Base-by-base conservation (phyloP, 768 basidiomycete genomes). In the Termitomyces eurrhizus region DNA sequence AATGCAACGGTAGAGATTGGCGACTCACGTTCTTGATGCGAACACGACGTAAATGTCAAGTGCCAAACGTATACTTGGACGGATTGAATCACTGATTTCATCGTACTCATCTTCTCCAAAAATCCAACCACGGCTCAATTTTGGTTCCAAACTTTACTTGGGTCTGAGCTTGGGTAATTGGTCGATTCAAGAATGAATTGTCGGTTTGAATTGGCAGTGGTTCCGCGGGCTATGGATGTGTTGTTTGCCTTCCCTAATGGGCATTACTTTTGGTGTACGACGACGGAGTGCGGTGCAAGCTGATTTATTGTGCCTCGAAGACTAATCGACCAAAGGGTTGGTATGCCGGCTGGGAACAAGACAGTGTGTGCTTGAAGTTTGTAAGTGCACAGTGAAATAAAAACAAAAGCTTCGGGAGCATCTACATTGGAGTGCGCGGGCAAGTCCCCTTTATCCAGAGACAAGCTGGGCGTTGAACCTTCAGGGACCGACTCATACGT, bases 401-500 rank as follows among this genome's bases (percentile, higher is more conserved):
- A 26, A 24, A 26, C 21, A 9, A 24, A 46, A 33, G 39, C 24
- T 8, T 29, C 26, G 11, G 52, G 2, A 26, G 14, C n/a, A 53
- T 26, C 37, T 26, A 26, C 8, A 52, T 37, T 42, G n/a, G 29
- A 37, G 39, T 26, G 52, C 45, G 16, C 39, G 24, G 37, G 7
- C 14, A 52, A 37, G 13, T 36, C 21, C 24, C 24, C n/a, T 50
- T 29, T 29, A 29, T 50, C 35, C 14, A n/a, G 35, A 21, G 35
- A 52, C 7, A 13, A 14, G n/a, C 13, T 21, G n/a, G 21, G 14
- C 29, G 14, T 37, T 14, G 5, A 9, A n/a, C 14, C 29, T 55
- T 16, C 6, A 50, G 37, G 36, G 21, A 52, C 39, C 55, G 33
- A 26, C 46, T 57, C 52, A 59, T 61, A 59, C 48, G 49, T 26